These are phyloP conservation scores for Tulasnella sp. DNA, from an alignment of 768 basidiomycete species.

Conservation along the genomic window DNA sequence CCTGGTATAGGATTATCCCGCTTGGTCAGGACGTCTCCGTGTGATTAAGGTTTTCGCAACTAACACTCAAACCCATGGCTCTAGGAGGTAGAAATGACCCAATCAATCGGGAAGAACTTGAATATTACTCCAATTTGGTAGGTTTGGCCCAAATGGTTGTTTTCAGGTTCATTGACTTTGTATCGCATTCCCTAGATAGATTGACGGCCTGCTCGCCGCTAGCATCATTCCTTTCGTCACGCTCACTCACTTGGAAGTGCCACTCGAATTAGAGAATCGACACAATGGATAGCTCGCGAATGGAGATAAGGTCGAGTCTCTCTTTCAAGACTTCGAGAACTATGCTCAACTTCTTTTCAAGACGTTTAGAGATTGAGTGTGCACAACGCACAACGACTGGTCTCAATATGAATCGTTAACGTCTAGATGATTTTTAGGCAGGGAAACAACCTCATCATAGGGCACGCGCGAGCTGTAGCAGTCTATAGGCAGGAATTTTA, in stretches of 20 bases:
- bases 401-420: too few species aligned
- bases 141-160: too few species aligned
- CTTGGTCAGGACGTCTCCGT: constrained; percentile 25
- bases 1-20: constrained; percentile 62
- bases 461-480: constrained; percentile 56
- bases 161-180: too few species aligned
- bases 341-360: constrained; percentile 53
- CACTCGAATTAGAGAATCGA: constrained; percentile 56
- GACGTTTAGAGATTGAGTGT: constrained; percentile 62
- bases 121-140: constrained; percentile 58
- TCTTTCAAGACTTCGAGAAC: constrained; percentile 47
- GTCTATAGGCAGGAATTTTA: constrained; percentile 58
- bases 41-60: too few species aligned
- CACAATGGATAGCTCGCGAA: constrained; percentile 57
- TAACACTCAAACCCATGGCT: too few species aligned
- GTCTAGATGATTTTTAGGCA: too few species aligned
- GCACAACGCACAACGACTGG: constrained; percentile 29
- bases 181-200: constrained; percentile 32
- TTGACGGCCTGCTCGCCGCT: constrained; percentile 27
- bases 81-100: constrained; percentile 53
- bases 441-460: constrained; percentile 52
- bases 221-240: constrained; percentile 29
- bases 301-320: constrained; percentile 35
- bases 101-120: constrained; percentile 56
- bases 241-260: constrained; percentile 68